Evolutionary conservation across 1,284 basidiomycete species (phyloP), one percentile per base, ranked within the genome.

Genomic region (Pseudozyma sp.): DNA sequence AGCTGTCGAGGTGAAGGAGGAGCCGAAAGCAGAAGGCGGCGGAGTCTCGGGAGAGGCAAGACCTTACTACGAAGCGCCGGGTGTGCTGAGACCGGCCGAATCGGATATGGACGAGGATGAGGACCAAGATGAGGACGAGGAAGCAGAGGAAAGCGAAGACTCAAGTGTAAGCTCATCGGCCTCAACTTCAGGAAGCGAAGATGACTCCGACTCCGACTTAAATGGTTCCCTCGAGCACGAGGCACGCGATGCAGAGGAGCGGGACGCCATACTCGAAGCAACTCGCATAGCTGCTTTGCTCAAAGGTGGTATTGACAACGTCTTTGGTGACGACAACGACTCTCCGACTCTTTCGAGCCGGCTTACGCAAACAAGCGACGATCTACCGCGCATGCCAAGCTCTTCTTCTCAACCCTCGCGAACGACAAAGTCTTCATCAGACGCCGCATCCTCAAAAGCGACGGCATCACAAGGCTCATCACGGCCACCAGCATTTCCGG

Each of bases 321-420:
- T 48, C 12, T 14, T 35, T 11, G 47, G 55, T 14, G 57, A 63
- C 18, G 53, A 58, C 9, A 40, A 16, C 21, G 35, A 42, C 31
- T 38, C 35, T 11, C 25, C 25, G 25, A 0, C 45, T n/a, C 13
- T 40, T 1, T 14, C 49, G n/a, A 31, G n/a, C 13, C 47, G 6
- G 12, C 1, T 12, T 13, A 35, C 25, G 25, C 25, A 31, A 31
- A 31, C 21, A 18, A 6, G 43, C 12, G 57, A 56, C 21, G 59
- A 65, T 34, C 25, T 65, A 12, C 68, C 68, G 5, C 57, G 49
- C 40, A 70, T 65, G 61, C 61, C 68, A 9, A 13, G 2, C 8
- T 25, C 36, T 19, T 45, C 53, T 19, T 38, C 19, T 1, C 10
- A 47, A 19, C 31, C 19, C 3, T 38, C 53, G 6, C 19, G 3